Evolutionary conservation across 2,329 filamentous ascomycete species (phyloP).

Genomic region (Aspergillus unguis): DNA sequence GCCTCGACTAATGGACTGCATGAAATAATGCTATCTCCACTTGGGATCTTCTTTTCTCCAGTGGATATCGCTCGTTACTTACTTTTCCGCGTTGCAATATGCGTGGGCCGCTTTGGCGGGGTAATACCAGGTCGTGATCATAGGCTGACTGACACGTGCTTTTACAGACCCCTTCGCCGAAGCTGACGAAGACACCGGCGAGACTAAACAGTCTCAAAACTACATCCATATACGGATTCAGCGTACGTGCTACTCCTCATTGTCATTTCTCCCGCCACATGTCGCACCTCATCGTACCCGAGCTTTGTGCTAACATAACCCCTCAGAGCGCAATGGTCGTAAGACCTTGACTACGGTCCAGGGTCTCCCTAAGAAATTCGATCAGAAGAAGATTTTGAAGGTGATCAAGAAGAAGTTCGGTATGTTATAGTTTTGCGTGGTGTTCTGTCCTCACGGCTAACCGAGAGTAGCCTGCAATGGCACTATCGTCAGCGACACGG

Average conservation of each 20-base stretch:
- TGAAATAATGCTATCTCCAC: neutral
- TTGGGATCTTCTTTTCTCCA: neutral
- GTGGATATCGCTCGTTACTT: neutral
- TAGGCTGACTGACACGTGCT: conserved; percentile 35
- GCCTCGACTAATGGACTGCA: neutral
- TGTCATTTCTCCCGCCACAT: neutral
- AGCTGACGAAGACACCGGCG: conserved; percentile 98
- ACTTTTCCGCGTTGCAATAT: conserved; percentile 8
- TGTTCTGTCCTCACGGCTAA: conserved; percentile 18
- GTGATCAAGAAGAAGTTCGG: conserved; percentile 99
- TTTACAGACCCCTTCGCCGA: conserved; percentile 97
- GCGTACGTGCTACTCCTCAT: conserved; percentile 60
- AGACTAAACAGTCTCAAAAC: conserved; percentile 91
- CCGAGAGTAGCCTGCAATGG: conserved; percentile 84
- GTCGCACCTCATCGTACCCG: conserved; percentile 7
- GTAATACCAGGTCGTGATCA: conserved; percentile 31
- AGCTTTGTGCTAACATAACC: conserved; percentile 21
- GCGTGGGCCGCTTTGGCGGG: conserved; percentile 30
- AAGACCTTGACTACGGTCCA: conserved; percentile 99
- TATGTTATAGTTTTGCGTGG: conserved; percentile 43
- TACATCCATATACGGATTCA: conserved; percentile 99
- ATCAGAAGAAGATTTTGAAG: conserved; percentile 99
- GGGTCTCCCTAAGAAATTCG: conserved; percentile 97
- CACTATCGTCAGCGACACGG: conserved; percentile 91
- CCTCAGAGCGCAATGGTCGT: conserved; percentile 97